Conservation (phyloP, 164 flowering plant species). For the Sextonia rubra region DNA sequence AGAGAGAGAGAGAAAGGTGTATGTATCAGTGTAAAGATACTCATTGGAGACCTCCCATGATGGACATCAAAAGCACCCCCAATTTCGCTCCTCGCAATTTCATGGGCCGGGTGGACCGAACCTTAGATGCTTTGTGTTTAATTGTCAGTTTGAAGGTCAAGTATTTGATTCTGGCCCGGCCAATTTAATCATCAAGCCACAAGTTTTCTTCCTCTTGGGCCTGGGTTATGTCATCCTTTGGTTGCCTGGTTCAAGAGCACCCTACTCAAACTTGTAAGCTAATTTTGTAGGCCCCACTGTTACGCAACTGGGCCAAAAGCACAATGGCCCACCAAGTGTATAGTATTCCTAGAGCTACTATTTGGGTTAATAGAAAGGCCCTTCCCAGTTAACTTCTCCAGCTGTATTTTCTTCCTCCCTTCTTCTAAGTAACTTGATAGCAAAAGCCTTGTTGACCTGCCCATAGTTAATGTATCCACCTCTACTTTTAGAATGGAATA, state of each 20-base stretch:
- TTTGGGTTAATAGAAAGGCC: neutral
- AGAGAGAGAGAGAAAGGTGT: neutral
- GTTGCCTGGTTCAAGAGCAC: too few relatives aligned
- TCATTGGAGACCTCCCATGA: neutral
- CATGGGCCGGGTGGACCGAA: neutral
- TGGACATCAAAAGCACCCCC: neutral
- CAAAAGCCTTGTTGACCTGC: neutral
- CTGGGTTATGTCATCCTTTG: too few relatives aligned
- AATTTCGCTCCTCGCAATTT: neutral
- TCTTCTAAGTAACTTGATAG: neutral
- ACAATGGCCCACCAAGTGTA: too few relatives aligned
- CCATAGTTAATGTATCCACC: conserved; percentile 4
- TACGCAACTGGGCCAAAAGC: neutral
- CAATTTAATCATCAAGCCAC: too few relatives aligned
- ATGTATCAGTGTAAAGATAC: neutral
- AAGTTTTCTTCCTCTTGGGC: too few relatives aligned
- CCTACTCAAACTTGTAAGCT: neutral
- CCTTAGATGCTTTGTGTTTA: too few relatives aligned
- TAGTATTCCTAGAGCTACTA: neutral
- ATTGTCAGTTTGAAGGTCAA: too few relatives aligned
- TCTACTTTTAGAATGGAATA: neutral
- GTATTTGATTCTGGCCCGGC: too few relatives aligned
- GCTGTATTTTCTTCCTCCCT: too few relatives aligned
- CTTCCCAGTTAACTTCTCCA: neutral
- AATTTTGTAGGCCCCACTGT: neutral